phyloP scores from a whole-genome alignment of 495 filamentous ascomycete species.

The Trichoderma orchidacearum region DNA sequence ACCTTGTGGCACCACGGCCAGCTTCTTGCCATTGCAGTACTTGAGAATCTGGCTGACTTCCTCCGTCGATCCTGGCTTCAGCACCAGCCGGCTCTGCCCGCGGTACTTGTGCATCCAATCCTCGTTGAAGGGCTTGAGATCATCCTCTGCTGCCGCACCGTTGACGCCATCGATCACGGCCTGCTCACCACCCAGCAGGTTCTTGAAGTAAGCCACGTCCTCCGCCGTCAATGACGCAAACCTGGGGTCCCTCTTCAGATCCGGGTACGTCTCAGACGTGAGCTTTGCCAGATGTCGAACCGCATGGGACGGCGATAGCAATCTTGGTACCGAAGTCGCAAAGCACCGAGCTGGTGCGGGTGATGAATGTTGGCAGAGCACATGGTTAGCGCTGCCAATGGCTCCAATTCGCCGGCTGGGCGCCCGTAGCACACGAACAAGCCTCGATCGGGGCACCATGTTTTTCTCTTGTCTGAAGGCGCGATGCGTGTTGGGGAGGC shows the following conservation, averaged over 20 bases:
- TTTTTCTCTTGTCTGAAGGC: background rate
- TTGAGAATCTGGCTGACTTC: conserved; percentile 79
- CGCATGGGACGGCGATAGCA: conserved; percentile 12
- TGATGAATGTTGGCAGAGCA: background rate
- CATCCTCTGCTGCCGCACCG: conserved; percentile 49
- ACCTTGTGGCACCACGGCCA: conserved; percentile 95
- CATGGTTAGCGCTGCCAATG: background rate
- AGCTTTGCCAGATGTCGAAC: conserved; percentile 44
- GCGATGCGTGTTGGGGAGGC: background rate
- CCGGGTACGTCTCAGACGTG: conserved; percentile 76
- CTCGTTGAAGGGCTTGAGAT: conserved; percentile 84
- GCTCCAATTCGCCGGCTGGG: background rate
- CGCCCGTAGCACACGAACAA: background rate
- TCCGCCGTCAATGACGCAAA: conserved; percentile 58
- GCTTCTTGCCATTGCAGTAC: conserved; percentile 82
- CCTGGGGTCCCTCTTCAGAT: conserved; percentile 60
- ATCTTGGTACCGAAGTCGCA: conserved; percentile 16
- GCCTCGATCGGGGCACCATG: background rate
- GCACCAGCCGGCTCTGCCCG: conserved; percentile 71
- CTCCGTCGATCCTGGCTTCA: conserved; percentile 69
- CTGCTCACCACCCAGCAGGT: conserved; percentile 57
- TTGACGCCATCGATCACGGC: conserved; percentile 79
- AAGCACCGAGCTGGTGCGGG: conserved; percentile 13
- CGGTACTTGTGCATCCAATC: conserved; percentile 99
- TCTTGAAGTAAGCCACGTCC: conserved; percentile 69